Evolutionary conservation across 176 grass and related monocot genomes (phyloP).

Genomic region (Dactylis glomerata): DNA sequence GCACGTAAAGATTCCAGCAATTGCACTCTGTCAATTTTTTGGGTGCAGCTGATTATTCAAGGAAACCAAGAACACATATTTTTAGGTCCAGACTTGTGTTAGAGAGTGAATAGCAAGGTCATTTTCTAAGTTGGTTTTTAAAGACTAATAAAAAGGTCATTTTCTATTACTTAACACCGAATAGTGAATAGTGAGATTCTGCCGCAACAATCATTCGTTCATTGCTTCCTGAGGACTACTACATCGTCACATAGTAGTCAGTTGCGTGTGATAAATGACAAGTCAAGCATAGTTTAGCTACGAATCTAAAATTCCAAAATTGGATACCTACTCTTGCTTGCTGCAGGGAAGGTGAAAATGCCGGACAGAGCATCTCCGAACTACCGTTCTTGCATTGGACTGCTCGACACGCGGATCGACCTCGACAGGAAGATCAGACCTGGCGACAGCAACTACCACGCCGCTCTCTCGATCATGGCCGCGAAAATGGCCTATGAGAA

Average conservation of each 20-base stretch:
- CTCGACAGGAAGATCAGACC: slow-evolving; percentile 59
- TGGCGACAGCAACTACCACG: slow-evolving; percentile 46
- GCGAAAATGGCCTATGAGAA: slow-evolving; percentile 81
- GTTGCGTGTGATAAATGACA: slow-evolving; percentile 7
- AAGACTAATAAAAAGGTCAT: not conserved
- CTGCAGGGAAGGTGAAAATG: slow-evolving; percentile 49
- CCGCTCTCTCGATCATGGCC: slow-evolving; percentile 76
- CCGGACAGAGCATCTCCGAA: slow-evolving; percentile 45
- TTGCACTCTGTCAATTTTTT: not conserved
- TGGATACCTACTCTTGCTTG: not conserved
- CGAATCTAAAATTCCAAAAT: not conserved
- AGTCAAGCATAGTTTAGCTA: not conserved
- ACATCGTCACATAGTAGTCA: not conserved
- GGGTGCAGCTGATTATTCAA: not conserved
- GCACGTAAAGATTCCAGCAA: not conserved
- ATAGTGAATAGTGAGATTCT: not conserved
- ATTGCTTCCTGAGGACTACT: not conserved
- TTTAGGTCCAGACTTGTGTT: not conserved
- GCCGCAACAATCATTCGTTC: not conserved
- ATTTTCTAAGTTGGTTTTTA: not conserved
- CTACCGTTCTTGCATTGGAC: slow-evolving; percentile 52
- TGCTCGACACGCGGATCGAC: slow-evolving; percentile 58
- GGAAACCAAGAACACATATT: not conserved
- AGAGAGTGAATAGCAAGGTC: not conserved
- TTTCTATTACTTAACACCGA: not conserved